phyloP scores from a whole-genome alignment of 1,284 basidiomycete species.

The Rhodotorula sp. region DNA sequence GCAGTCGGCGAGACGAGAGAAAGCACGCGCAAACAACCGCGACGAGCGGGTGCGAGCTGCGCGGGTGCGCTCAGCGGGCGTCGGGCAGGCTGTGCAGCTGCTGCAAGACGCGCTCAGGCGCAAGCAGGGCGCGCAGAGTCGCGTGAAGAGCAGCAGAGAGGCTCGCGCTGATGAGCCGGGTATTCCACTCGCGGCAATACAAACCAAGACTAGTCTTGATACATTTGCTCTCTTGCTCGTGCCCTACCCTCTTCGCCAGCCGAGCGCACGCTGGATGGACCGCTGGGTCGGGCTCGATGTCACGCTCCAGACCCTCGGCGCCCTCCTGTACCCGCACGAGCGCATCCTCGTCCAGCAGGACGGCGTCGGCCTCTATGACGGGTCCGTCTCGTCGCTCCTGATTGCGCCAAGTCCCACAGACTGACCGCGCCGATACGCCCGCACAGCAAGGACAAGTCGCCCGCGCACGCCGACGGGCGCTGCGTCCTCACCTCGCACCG shows the following conservation, averaged over 20 bases:
- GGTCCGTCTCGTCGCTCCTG: slow-evolving; percentile 58
- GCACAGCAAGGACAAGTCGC: slow-evolving; percentile 73
- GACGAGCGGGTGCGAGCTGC: too few relatives aligned
- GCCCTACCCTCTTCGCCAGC: too few relatives aligned
- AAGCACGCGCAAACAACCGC: too few relatives aligned
- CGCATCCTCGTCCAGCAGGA: slow-evolving; percentile 71
- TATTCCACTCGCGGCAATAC: neutral
- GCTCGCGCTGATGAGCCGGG: too few relatives aligned
- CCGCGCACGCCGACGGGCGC: slow-evolving; percentile 69
- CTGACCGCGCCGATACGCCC: neutral
- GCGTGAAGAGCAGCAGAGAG: neutral
- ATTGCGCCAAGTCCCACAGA: slow-evolving; percentile 26
- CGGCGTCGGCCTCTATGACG: slow-evolving; percentile 82
- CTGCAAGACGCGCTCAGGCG: too few relatives aligned
- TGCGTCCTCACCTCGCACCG: slow-evolving; percentile 81
- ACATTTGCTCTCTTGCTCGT: too few relatives aligned
- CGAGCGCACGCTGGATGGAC: slow-evolving; percentile 14
- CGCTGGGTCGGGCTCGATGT: slow-evolving; percentile 31
- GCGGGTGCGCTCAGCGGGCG: too few relatives aligned
- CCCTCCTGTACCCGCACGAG: slow-evolving; percentile 65
- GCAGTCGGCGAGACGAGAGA: neutral
- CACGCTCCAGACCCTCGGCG: slow-evolving; percentile 38
- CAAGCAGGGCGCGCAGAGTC: neutral
- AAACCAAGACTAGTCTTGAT: neutral
- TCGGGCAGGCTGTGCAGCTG: too few relatives aligned